Base-by-base conservation (phyloP, 768 basidiomycete species). In the Coprinellus micaceus region DNA sequence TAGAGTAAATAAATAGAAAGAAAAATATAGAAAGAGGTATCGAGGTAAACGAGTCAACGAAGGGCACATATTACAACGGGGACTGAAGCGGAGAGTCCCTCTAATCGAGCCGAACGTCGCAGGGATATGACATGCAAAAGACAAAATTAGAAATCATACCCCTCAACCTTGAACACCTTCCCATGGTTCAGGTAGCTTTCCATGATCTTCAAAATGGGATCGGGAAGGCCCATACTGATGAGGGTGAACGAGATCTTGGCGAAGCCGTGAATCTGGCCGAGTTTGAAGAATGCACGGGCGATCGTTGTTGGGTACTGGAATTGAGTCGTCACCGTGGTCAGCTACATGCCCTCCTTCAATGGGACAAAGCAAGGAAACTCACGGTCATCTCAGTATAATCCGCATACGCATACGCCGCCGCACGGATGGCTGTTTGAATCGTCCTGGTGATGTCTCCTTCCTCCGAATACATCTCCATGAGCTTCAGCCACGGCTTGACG, bases 391-490 rank as follows among this genome's bases (percentile, higher is more conserved):
- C 93, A 28, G 86, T 85, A 63, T 94, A 96, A 65, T 94, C 92
- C 9, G 86, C 89, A 62, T 84, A 85, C 69, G 95, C 90, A 75
- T 98, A 98, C 24, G 93, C 91, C 25, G 94, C 91, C 36, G 98
- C 84, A 28, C 94, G 82, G 54, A 98, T 93, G 2, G 91, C 95
- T 1, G 91, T 91, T 71, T 97, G 95, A 60, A 98, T 81, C 41
- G 85, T 86, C 44, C 94, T 79, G 65, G 89, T 91, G 56, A 98
- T 86, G 66, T 98, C 97, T 3, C 94, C 91, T 63, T 99, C 97
- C 2, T 94, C 94, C n/a, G 93, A 86, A 62, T 97, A 98, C 82
- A 87, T 90, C 72, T 98, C 94, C 76, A 99, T 83, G 49, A 98
- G 72, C 71, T 94, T 95, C 49, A 82, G 74, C 93, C 97, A 95